Percentiles rank a stretch among this genome's conserved stretches.
These are phyloP conservation scores for Ceratocystis variospora DNA, from an alignment of 2,329 filamentous ascomycete genomes.

Conservation along the genomic window DNA sequence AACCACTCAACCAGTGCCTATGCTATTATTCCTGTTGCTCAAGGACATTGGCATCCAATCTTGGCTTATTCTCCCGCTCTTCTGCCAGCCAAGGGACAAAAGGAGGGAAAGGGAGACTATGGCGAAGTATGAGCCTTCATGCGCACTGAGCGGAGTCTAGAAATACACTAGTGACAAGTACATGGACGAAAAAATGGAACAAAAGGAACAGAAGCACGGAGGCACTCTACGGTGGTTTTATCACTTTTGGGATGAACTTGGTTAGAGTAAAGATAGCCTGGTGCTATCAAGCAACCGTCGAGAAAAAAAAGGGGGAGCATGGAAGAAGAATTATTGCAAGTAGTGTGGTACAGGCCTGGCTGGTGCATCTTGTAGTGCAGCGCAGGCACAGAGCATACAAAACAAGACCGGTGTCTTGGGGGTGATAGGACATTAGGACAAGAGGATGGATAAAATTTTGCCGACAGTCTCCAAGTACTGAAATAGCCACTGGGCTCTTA, in stretches of 20 bases:
- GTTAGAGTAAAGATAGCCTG: too few species aligned
- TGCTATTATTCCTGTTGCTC: not conserved
- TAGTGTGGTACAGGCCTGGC: conserved; percentile 4
- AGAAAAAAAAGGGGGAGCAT: not conserved
- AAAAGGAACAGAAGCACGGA: not conserved
- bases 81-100: not conserved
- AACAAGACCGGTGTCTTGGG: not conserved
- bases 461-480: not conserved
- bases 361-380: not conserved
- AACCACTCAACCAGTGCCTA: not conserved
- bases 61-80: conserved; percentile 6
- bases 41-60: not conserved
- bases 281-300: too few species aligned
- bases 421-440: not conserved
- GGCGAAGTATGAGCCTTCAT: not conserved
- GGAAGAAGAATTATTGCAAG: not conserved
- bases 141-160: not conserved
- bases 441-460: not conserved
- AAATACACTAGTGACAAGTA: not conserved
- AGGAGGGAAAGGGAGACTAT: not conserved
- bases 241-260: conserved; percentile 7
- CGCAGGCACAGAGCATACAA: not conserved
- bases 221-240: not conserved
- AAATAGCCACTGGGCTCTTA: not conserved
- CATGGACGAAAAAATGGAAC: not conserved